Percentiles rank a stretch among this genome's conserved stretches.
phyloP scores from a whole-genome alignment of 306 rosid genomes.

The Potentilla sterilis region DNA sequence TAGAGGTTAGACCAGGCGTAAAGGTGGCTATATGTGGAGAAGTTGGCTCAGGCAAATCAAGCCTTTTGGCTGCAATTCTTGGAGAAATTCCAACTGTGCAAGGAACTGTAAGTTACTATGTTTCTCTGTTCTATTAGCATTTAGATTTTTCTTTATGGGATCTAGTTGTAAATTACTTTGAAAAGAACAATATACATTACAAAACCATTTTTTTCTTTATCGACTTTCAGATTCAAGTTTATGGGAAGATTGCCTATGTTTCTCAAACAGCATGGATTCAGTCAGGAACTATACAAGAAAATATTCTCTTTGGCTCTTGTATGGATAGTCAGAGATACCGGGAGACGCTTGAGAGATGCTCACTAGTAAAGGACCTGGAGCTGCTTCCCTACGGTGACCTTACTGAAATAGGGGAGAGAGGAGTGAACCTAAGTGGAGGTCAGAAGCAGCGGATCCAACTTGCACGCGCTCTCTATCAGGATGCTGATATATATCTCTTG shows the following conservation, averaged over 20 bases:
- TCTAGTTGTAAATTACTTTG: background rate
- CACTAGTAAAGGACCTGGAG: slow-evolving; percentile 81
- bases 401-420: slow-evolving; percentile 95
- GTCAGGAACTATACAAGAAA: slow-evolving; percentile 71
- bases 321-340: slow-evolving; percentile 62
- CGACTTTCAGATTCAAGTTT: slow-evolving; percentile 55
- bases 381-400: slow-evolving; percentile 77
- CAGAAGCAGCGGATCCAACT: slow-evolving; percentile 96
- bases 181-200: background rate
- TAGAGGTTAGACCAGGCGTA: slow-evolving; percentile 55
- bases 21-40: slow-evolving; percentile 92
- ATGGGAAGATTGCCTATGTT: slow-evolving; percentile 80
- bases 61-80: slow-evolving; percentile 77
- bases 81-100: slow-evolving; percentile 64
- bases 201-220: slow-evolving; percentile 9
- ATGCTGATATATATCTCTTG: slow-evolving; percentile 86
- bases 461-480: slow-evolving; percentile 87
- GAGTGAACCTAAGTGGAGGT: slow-evolving; percentile 95
- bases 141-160: background rate
- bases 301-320: slow-evolving; percentile 72
- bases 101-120: slow-evolving; percentile 50
- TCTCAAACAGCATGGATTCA: slow-evolving; percentile 98
- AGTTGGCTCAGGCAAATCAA: slow-evolving; percentile 92
- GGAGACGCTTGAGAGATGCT: slow-evolving; percentile 73
- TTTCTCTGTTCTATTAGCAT: background rate